Percentiles rank a stretch among this genome's conserved stretches.
Conservation (phyloP, 1,284 basidiomycete species). For the Apiotrichum laibachii region DNA sequence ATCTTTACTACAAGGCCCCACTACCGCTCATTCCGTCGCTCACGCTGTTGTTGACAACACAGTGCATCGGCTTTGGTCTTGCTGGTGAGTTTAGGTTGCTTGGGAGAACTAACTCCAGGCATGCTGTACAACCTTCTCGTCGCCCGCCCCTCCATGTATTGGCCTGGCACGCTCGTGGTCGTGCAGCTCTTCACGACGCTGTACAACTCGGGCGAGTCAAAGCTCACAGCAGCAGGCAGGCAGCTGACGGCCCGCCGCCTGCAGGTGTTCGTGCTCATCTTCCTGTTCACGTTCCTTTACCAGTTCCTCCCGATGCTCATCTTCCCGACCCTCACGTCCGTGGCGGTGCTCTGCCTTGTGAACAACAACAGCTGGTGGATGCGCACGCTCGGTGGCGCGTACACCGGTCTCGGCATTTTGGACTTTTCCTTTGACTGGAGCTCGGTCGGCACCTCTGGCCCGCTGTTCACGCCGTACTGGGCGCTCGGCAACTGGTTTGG, state of each 20-base stretch:
- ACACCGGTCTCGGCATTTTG: conserved; percentile 54
- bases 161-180: conserved; percentile 54
- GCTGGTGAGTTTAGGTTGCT: conserved; percentile 44
- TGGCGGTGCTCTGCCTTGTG: conserved; percentile 54
- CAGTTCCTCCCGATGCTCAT: conserved; percentile 55
- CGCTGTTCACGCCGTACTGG: conserved; percentile 56
- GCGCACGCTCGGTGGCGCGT: conserved; percentile 54
- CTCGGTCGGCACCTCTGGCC: conserved; percentile 52
- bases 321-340: conserved; percentile 54
- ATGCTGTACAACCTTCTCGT: conserved; percentile 52
- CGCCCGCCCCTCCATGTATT: conserved; percentile 49
- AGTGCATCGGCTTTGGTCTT: conserved; percentile 58
- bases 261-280: conserved; percentile 53
- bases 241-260: conserved; percentile 48
- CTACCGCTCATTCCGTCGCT: conserved; percentile 51
- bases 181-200: conserved; percentile 56
- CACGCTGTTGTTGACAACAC: conserved; percentile 58
- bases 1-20: conserved; percentile 51
- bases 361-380: conserved; percentile 51
- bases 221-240: conserved; percentile 23
- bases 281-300: conserved; percentile 51
- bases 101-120: conserved; percentile 23
- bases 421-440: conserved; percentile 57
- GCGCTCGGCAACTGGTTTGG: conserved; percentile 52
- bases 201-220: conserved; percentile 36